Conservation (phyloP, 257 asterid genomes). For the Nicotiana knightiana region DNA sequence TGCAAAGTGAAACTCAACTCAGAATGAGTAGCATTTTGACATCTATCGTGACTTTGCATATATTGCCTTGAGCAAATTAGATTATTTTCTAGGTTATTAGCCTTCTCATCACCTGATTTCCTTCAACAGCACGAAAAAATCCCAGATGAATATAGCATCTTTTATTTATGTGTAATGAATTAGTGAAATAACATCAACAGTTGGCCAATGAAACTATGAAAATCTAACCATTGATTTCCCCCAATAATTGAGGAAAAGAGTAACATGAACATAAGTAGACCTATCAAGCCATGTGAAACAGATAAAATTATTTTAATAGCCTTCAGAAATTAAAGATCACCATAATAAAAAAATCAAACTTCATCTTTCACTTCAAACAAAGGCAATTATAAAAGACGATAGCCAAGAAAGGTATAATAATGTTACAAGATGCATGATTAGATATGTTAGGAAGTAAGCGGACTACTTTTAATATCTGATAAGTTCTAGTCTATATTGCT, state of each 20-base stretch:
- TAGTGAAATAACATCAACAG: neutral
- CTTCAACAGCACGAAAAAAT: neutral
- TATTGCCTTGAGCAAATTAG: neutral
- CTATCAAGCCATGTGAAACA: neutral
- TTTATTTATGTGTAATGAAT: neutral
- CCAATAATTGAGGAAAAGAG: neutral
- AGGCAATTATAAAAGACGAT: neutral
- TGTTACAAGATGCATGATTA: neutral
- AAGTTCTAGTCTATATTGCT: no score
- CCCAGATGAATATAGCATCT: neutral
- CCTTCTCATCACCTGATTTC: neutral
- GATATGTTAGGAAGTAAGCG: neutral
- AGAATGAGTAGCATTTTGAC: slow-evolving; percentile 1
- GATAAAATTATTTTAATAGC: neutral
- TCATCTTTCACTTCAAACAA: neutral
- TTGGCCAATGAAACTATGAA: neutral
- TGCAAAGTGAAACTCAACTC: slow-evolving; percentile 31
- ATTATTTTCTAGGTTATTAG: neutral
- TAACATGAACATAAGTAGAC: neutral
- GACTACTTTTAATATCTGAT: neutral
- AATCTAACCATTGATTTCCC: neutral
- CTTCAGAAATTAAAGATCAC: neutral
- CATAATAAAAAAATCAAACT: neutral
- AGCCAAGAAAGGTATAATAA: neutral
- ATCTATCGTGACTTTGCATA: neutral